A percentile compares a stretch with the other conserved stretches of the same genome.
Evolutionary conservation across 179 eudicot species (phyloP).

Genomic region (Vitellaria paradoxa): DNA sequence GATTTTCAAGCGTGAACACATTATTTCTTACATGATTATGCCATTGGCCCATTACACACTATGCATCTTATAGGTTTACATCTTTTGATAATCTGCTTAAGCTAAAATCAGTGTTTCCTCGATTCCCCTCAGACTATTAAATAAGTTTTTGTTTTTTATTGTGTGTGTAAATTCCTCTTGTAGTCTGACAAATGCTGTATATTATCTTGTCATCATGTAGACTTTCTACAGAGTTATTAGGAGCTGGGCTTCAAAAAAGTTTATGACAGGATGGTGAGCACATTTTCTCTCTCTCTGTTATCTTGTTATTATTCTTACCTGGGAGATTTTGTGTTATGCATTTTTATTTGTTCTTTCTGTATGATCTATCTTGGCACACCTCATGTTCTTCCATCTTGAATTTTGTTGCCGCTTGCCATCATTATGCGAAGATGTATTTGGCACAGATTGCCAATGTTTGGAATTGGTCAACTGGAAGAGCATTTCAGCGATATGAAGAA

Average conservation of each 20-base stretch:
- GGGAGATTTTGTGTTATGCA: neutral
- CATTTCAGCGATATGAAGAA: neutral
- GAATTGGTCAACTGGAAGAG: neutral
- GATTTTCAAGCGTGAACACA: neutral
- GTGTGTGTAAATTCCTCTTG: neutral
- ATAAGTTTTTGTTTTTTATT: neutral
- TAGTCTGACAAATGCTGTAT: conserved; percentile 12
- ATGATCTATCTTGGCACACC: neutral
- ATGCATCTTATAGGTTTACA: neutral
- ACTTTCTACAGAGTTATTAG: conserved; percentile 70
- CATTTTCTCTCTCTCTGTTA: neutral
- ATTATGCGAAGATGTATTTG: neutral
- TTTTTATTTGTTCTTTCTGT: neutral
- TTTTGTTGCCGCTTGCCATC: neutral
- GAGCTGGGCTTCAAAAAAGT: conserved; percentile 94
- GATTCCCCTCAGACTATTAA: neutral
- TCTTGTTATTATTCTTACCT: neutral
- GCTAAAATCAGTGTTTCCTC: neutral
- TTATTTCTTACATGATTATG: neutral
- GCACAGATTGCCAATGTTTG: neutral
- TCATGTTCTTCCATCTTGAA: neutral
- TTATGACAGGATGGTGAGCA: conserved; percentile 87
- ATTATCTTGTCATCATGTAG: conserved; percentile 30
- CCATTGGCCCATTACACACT: neutral
- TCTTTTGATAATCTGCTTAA: neutral